Conservation (phyloP, 1,284 basidiomycete genomes). For the Macrocystidia cucumis region DNA sequence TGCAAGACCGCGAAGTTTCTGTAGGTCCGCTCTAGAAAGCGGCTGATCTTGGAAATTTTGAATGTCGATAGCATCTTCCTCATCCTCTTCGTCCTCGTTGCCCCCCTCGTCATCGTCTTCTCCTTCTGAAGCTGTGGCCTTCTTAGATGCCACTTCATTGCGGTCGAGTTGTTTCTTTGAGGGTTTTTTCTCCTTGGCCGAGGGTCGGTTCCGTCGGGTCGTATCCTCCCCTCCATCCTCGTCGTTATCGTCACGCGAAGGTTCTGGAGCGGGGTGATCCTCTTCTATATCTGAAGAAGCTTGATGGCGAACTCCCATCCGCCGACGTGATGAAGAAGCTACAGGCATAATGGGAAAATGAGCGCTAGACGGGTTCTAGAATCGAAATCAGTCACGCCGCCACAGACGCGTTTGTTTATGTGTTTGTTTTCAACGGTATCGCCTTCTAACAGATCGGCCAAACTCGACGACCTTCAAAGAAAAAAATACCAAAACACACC, state of each 20-base stretch:
- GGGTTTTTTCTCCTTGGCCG: slow-evolving; percentile 35
- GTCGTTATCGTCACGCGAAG: slow-evolving; percentile 30
- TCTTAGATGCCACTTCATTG: no score
- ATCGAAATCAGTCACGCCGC: slow-evolving; percentile 7
- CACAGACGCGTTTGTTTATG: slow-evolving; percentile 30
- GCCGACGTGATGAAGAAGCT: slow-evolving; percentile 33
- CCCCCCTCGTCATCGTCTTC: slow-evolving; percentile 25
- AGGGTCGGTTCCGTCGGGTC: slow-evolving; percentile 24
- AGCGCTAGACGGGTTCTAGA: slow-evolving; percentile 6
- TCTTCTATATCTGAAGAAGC: slow-evolving; percentile 62
- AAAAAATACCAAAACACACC: neutral
- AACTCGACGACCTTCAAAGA: no score
- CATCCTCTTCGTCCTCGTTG: slow-evolving; percentile 27
- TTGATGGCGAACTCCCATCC: slow-evolving; percentile 27
- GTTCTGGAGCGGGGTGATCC: slow-evolving; percentile 25
- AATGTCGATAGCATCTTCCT: slow-evolving; percentile 45
- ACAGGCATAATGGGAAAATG: slow-evolving; percentile 29
- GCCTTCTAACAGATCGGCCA: no score
- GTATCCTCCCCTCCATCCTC: slow-evolving; percentile 40
- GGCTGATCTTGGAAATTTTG: slow-evolving; percentile 56
- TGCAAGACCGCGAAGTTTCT: slow-evolving; percentile 45
- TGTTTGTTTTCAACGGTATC: no score
- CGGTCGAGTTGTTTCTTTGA: slow-evolving; percentile 16
- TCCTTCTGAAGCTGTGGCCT: slow-evolving; percentile 12
- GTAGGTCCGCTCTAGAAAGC: slow-evolving; percentile 38